Percentiles rank a stretch among this genome's conserved stretches.
Evolutionary conservation across 495 filamentous ascomycete species (phyloP).

Genomic region (Aspergillus homomorphus): DNA sequence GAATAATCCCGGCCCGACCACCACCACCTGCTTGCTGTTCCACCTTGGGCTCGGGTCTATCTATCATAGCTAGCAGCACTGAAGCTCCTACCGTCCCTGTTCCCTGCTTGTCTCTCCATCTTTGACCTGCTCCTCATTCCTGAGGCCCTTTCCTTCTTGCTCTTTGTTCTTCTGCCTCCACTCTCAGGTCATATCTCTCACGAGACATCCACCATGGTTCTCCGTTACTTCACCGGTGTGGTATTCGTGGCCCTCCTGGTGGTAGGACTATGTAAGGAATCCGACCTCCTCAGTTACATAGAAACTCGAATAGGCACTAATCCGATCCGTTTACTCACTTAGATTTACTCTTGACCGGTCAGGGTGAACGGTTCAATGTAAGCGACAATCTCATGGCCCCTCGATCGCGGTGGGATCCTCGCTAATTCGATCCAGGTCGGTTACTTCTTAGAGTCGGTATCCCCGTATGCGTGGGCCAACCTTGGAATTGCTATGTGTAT

Average conservation of each 20-base stretch:
- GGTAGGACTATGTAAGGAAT: slow-evolving; percentile 78
- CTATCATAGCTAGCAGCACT: slow-evolving; percentile 16
- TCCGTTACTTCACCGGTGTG: slow-evolving; percentile 65
- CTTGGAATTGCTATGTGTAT: slow-evolving; percentile 93
- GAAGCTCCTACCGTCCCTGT: neutral
- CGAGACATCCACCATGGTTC: slow-evolving; percentile 45
- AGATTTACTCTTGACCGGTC: slow-evolving; percentile 98
- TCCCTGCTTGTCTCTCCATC: slow-evolving; percentile 1
- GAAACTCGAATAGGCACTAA: slow-evolving; percentile 25
- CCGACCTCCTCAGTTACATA: slow-evolving; percentile 13
- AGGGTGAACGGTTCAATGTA: slow-evolving; percentile 97
- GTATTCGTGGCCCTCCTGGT: slow-evolving; percentile 70
- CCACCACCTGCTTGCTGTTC: slow-evolving; percentile 10
- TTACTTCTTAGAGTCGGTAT: slow-evolving; percentile 88
- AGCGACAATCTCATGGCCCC: slow-evolving; percentile 23
- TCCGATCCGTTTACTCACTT: slow-evolving; percentile 30
- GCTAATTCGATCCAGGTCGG: slow-evolving; percentile 64
- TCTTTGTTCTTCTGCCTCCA: slow-evolving; percentile 20
- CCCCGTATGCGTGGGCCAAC: slow-evolving; percentile 89
- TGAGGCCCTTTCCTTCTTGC: slow-evolving; percentile 20
- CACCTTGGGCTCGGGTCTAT: slow-evolving; percentile 5
- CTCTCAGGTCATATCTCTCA: slow-evolving; percentile 13
- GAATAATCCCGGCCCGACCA: slow-evolving; percentile 26
- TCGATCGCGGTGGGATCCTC: neutral
- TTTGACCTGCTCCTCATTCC: neutral